Percentiles rank a stretch among this genome's conserved stretches.
Evolutionary conservation across 306 rosid species (phyloP).

Genomic region (Vicia sativa): DNA sequence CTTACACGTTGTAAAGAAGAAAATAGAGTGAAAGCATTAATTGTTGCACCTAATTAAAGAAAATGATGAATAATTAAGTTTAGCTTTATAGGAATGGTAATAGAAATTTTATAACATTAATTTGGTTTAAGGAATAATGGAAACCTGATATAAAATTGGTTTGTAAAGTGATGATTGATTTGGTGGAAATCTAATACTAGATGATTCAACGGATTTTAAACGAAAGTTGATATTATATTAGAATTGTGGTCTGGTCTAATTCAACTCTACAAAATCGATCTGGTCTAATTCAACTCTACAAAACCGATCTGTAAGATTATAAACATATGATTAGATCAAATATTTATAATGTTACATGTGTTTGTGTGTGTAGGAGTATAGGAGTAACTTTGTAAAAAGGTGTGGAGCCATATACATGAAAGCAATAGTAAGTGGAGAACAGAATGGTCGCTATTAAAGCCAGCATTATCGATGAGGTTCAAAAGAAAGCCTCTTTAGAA

Average conservation of each 20-base stretch:
- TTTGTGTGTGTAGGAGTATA: not conserved
- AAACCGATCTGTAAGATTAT: too few relatives aligned
- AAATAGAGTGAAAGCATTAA: not conserved
- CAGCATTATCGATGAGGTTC: conserved; percentile 44
- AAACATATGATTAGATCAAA: too few relatives aligned
- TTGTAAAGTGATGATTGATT: too few relatives aligned
- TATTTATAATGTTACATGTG: not conserved
- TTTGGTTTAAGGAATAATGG: too few relatives aligned
- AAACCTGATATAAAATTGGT: too few relatives aligned
- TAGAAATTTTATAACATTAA: not conserved
- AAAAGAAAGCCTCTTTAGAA: conserved; percentile 33
- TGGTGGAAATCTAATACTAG: too few relatives aligned
- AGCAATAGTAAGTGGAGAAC: conserved; percentile 43
- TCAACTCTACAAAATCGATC: too few relatives aligned
- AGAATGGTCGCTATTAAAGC: conserved; percentile 41
- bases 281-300: too few relatives aligned
- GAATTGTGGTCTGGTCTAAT: too few relatives aligned
- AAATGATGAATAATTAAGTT: not conserved
- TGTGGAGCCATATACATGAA: conserved; percentile 11
- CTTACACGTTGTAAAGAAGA: not conserved
- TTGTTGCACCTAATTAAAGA: conserved; percentile 21
- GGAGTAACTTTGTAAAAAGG: not conserved
- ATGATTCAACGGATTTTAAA: too few relatives aligned
- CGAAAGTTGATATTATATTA: too few relatives aligned
- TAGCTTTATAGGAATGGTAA: conserved; percentile 5